phyloP scores from a whole-genome alignment of 2,329 filamentous ascomycete genomes.

The Ceratocystiopsis sp. region DNA sequence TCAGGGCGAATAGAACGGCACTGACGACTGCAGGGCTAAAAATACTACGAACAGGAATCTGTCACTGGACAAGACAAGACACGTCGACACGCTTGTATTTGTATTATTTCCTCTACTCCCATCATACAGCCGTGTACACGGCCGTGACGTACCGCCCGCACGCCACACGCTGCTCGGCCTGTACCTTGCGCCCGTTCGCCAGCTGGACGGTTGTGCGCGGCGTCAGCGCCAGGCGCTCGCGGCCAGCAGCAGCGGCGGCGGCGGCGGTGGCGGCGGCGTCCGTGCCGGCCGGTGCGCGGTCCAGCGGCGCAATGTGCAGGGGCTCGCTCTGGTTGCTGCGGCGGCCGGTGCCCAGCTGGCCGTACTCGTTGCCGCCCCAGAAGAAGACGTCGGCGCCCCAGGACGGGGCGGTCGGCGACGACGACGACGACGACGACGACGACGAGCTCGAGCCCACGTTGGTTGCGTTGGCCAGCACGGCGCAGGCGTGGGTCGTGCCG shows the following conservation, averaged over 20 bases:
- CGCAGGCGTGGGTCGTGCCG: conserved; percentile 65
- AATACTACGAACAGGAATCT: too few species aligned
- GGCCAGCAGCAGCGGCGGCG: conserved; percentile 22
- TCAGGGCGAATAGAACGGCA: too few species aligned
- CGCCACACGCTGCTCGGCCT: conserved; percentile 72
- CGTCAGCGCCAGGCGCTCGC: conserved; percentile 59
- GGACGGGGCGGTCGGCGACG: conserved; percentile 29
- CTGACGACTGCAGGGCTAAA: too few species aligned
- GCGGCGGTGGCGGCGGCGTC: neutral
- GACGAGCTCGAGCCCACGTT: conserved; percentile 32
- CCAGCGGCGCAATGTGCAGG: conserved; percentile 61
- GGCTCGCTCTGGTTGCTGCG: conserved; percentile 64
- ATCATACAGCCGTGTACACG: conserved; percentile 47
- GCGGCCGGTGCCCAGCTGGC: conserved; percentile 83
- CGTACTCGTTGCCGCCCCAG: conserved; percentile 92
- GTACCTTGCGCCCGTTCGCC: conserved; percentile 50
- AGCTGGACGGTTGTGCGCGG: conserved; percentile 55
- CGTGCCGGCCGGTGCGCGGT: conserved; percentile 17
- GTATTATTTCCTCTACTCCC: neutral
- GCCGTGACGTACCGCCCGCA: conserved; percentile 71
- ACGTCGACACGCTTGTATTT: neutral
- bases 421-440: neutral
- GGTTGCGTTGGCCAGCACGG: conserved; percentile 68
- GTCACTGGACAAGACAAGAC: too few species aligned
- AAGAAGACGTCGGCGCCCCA: conserved; percentile 78